Percentiles rank a stretch among this genome's conserved stretches.
phyloP scores from a whole-genome alignment of 208 protist genomes.

The Crithidia sp. region DNA sequence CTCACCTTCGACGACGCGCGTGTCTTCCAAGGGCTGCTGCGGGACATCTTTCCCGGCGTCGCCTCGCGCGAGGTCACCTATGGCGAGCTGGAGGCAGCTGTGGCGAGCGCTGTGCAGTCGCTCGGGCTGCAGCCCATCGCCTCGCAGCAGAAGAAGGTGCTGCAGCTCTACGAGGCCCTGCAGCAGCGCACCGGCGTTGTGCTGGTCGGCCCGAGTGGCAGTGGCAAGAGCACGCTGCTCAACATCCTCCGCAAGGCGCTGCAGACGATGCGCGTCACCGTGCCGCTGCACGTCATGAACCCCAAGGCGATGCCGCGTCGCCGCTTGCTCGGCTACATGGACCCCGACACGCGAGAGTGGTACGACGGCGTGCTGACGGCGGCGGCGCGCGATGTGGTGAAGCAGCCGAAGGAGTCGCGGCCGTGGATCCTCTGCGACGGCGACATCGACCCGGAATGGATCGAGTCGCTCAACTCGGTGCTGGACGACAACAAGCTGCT shows the following conservation, averaged over 20 bases:
- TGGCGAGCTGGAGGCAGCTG: conserved; percentile 81
- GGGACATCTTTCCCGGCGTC: conserved; percentile 89
- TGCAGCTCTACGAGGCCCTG: conserved; percentile 95
- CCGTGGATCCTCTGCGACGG: conserved; percentile 97
- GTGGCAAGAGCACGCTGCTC: conserved; percentile 93
- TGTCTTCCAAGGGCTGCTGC: conserved; percentile 94
- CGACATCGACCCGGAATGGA: conserved; percentile 98
- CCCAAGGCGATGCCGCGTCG: conserved; percentile 93
- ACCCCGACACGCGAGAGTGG: conserved; percentile 98
- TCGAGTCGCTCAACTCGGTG: conserved; percentile 99
- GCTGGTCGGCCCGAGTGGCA: conserved; percentile 92
- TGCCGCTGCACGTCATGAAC: conserved; percentile 92
- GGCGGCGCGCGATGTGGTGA: conserved; percentile 91
- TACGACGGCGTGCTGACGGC: conserved; percentile 98
- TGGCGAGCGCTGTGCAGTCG: conserved; percentile 65
- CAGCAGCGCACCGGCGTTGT: conserved; percentile 95
- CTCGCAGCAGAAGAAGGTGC: conserved; percentile 85
- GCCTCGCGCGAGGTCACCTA: conserved; percentile 72
- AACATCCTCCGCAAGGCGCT: conserved; percentile 86
- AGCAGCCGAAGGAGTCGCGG: conserved; percentile 64
- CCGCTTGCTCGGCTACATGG: conserved; percentile 95
- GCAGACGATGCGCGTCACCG: conserved; percentile 68
- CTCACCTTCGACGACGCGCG: conserved; percentile 96
- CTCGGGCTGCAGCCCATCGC: conserved; percentile 74
- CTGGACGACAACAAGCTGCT: conserved; percentile 99